phyloP scores from a whole-genome alignment of 2,329 filamentous ascomycete species.

The Penicillium sp. region DNA sequence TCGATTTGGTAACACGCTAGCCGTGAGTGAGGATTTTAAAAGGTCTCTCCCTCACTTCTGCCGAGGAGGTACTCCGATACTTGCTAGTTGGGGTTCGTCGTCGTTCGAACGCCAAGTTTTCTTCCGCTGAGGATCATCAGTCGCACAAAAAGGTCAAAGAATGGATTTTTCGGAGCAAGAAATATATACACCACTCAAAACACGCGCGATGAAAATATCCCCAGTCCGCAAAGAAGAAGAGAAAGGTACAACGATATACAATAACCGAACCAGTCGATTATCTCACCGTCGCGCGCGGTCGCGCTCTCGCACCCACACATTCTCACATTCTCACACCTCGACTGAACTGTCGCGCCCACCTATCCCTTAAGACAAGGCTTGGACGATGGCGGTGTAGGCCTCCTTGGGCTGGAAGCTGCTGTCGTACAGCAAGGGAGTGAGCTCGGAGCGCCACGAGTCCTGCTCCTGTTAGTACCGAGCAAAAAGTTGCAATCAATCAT shows the following conservation, averaged over 20 bases:
- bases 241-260: not conserved
- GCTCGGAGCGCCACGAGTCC: slow-evolving; percentile 48
- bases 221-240: not conserved
- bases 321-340: too few species aligned
- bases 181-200: too few species aligned
- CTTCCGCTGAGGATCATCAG: too few species aligned
- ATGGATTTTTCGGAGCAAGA: too few species aligned
- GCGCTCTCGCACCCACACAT: not conserved
- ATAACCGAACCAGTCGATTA: not conserved
- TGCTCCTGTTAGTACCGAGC: slow-evolving; percentile 3
- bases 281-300: not conserved
- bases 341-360: not conserved
- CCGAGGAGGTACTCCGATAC: too few species aligned
- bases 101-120: too few species aligned
- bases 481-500: not conserved
- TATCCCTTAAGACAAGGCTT: slow-evolving; percentile 9
- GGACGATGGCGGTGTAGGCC: slow-evolving; percentile 39
- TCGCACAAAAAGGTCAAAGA: too few species aligned
- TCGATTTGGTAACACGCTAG: not conserved
- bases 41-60: too few species aligned
- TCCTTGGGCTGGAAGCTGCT: slow-evolving; percentile 47
- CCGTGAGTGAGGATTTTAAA: too few species aligned
- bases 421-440: slow-evolving; percentile 50
- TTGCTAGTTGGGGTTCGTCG: too few species aligned
- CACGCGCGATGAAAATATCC: too few species aligned